These are phyloP conservation scores for Clathrospora elynae DNA, from an alignment of 2,329 filamentous ascomycete genomes.

Conservation along the genomic window DNA sequence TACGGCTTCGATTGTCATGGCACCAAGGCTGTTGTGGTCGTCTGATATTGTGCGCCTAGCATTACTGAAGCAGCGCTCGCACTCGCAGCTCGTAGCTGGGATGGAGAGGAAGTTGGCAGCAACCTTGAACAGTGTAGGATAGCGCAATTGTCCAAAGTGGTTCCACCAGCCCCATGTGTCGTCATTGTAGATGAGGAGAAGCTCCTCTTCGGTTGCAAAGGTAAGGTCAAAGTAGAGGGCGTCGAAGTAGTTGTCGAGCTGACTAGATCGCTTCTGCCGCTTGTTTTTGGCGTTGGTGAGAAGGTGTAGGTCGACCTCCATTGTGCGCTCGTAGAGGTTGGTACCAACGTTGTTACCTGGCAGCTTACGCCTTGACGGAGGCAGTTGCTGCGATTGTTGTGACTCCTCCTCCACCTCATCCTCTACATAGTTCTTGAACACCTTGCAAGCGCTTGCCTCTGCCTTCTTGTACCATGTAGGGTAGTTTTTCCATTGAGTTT, in stretches of 20 bases:
- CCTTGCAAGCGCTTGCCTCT: not conserved
- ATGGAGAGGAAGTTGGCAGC: constrained; percentile 8
- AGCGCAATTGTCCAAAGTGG: constrained; percentile 3
- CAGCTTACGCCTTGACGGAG: too few species aligned
- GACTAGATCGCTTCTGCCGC: too few species aligned
- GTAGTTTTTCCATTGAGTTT: not conserved
- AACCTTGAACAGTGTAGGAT: constrained; percentile 11
- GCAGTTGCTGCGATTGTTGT: not conserved
- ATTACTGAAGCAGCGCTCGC: too few species aligned
- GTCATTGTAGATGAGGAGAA: not conserved
- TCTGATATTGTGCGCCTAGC: too few species aligned
- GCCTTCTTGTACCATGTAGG: not conserved
- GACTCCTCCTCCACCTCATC: not conserved
- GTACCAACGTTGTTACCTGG: too few species aligned
- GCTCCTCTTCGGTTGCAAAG: not conserved
- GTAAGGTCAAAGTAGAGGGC: not conserved
- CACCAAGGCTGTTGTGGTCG: constrained; percentile 2
- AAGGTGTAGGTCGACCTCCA: not conserved
- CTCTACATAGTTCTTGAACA: not conserved
- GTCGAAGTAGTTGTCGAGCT: too few species aligned
- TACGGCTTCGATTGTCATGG: constrained; percentile 2
- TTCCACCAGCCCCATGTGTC: constrained; percentile 6
- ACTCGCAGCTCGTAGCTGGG: too few species aligned
- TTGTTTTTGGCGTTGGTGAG: too few species aligned
- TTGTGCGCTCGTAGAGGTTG: not conserved